These are phyloP conservation scores for Huntiella decipiens DNA, from an alignment of 2,329 filamentous ascomycete species.

Conservation along the genomic window DNA sequence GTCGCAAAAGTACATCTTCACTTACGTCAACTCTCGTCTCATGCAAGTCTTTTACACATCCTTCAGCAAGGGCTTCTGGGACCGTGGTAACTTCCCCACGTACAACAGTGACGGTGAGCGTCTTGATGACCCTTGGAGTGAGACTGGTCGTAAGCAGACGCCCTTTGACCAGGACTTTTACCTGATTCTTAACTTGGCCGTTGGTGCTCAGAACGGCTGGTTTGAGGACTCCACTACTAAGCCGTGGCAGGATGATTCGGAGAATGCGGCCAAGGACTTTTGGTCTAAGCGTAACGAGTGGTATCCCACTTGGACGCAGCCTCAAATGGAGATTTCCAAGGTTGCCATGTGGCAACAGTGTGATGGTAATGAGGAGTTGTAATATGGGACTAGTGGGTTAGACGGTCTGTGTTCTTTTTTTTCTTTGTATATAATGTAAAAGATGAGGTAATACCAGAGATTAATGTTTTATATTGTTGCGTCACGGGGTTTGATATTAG, in stretches of 20 bases:
- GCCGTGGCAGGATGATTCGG: conserved; percentile 56
- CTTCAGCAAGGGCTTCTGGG: conserved; percentile 49
- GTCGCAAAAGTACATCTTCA: conserved; percentile 77
- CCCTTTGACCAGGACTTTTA: conserved; percentile 65
- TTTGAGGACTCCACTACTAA: conserved; percentile 57
- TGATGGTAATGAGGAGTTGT: conserved; percentile 37
- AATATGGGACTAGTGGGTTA: conserved; percentile 2
- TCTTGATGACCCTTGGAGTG: conserved; percentile 43
- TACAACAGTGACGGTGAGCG: conserved; percentile 46
- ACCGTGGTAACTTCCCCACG: conserved; percentile 47
- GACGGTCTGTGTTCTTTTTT: too few relatives aligned
- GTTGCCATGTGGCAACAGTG: conserved; percentile 56
- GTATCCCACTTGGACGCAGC: conserved; percentile 52
- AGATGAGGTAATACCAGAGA: too few relatives aligned
- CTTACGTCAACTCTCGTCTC: conserved; percentile 63
- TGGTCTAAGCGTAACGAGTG: conserved; percentile 49
- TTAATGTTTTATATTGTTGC: too few relatives aligned
- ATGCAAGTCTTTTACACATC: conserved; percentile 65
- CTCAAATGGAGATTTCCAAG: conserved; percentile 47
- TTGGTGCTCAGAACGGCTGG: conserved; percentile 68
- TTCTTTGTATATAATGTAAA: too few relatives aligned
- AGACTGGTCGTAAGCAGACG: conserved; percentile 39
- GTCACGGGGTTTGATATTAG: too few relatives aligned
- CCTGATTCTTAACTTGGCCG: conserved; percentile 55
- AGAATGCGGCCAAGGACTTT: conserved; percentile 54